phyloP scores from a whole-genome alignment of 306 rosid species.

The Cicer yamashitae region DNA sequence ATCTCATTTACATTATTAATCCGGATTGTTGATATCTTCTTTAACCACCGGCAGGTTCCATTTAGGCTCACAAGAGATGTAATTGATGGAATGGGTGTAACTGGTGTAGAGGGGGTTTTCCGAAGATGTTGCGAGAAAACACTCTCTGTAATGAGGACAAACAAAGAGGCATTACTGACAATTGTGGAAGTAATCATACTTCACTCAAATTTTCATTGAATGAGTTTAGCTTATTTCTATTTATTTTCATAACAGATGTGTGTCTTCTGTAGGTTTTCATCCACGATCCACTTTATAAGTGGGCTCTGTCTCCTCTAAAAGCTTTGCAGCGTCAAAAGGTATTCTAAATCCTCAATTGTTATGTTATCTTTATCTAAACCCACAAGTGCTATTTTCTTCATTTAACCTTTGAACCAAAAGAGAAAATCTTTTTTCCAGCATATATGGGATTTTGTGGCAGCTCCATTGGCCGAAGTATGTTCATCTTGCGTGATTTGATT shows the following conservation, averaged over 20 bases:
- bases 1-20: slow-evolving; percentile 26
- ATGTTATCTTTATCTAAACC: neutral
- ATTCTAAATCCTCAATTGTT: slow-evolving; percentile 22
- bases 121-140: slow-evolving; percentile 98
- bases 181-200: slow-evolving; percentile 73
- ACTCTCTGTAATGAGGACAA: slow-evolving; percentile 90
- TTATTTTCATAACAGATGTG: slow-evolving; percentile 35
- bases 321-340: slow-evolving; percentile 99
- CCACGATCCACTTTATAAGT: slow-evolving; percentile 93
- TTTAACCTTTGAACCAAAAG: neutral
- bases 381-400: slow-evolving; percentile 14
- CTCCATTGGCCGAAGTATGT: slow-evolving; percentile 14
- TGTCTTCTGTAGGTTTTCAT: slow-evolving; percentile 78
- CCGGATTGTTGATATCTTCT: slow-evolving; percentile 38
- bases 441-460: slow-evolving; percentile 9
- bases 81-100: slow-evolving; percentile 94
- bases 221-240: slow-evolving; percentile 19
- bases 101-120: slow-evolving; percentile 95
- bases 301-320: slow-evolving; percentile 96
- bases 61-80: slow-evolving; percentile 92
- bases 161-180: slow-evolving; percentile 91
- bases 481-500: slow-evolving; percentile 32
- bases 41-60: slow-evolving; percentile 68
- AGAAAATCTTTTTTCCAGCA: slow-evolving; percentile 13
- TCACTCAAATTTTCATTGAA: slow-evolving; percentile 12